A percentile compares a stretch with the other conserved stretches of the same genome.
Conservation (phyloP, 2,329 filamentous ascomycete genomes). For the Cytospora mali region DNA sequence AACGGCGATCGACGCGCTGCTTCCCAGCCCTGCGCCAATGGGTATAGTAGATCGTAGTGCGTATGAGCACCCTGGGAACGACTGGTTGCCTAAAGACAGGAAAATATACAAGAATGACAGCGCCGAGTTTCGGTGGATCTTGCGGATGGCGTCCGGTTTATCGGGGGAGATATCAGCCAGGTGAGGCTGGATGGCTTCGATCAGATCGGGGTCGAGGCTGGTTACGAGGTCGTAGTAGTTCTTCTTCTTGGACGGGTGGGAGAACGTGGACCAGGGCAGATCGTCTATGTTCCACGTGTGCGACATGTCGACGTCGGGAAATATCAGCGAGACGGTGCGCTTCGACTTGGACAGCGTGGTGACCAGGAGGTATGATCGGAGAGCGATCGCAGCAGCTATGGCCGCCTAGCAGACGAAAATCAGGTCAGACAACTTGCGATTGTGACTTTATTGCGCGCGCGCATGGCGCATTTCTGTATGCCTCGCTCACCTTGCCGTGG, state of each 20-base stretch:
- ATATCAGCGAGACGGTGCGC: conserved; percentile 82
- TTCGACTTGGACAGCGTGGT: conserved; percentile 91
- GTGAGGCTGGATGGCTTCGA: conserved; percentile 79
- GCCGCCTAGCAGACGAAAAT: conserved; percentile 62
- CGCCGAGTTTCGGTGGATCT: conserved; percentile 81
- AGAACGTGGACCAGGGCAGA: conserved; percentile 84
- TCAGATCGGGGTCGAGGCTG: conserved; percentile 77
- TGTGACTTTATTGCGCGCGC: conserved; percentile 8
- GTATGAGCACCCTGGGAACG: conserved; percentile 81
- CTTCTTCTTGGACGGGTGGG: conserved; percentile 83
- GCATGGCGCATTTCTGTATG: conserved; percentile 3
- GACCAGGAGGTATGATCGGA: conserved; percentile 95
- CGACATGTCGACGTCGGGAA: conserved; percentile 85
- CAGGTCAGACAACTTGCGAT: conserved; percentile 23
- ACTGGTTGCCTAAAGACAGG: conserved; percentile 78
- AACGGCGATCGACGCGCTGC: conserved; percentile 91
- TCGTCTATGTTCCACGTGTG: conserved; percentile 95
- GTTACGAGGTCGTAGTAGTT: conserved; percentile 91
- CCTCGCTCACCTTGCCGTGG: conserved; percentile 73
- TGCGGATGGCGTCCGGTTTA: conserved; percentile 71
- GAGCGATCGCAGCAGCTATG: conserved; percentile 91
- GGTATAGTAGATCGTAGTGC: conserved; percentile 92
- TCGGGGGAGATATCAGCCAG: conserved; percentile 70
- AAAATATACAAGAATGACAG: conserved; percentile 91
- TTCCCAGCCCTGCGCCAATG: conserved; percentile 87